phyloP scores from a whole-genome alignment of 1,284 basidiomycete genomes.

The Stereum hirsutum region DNA sequence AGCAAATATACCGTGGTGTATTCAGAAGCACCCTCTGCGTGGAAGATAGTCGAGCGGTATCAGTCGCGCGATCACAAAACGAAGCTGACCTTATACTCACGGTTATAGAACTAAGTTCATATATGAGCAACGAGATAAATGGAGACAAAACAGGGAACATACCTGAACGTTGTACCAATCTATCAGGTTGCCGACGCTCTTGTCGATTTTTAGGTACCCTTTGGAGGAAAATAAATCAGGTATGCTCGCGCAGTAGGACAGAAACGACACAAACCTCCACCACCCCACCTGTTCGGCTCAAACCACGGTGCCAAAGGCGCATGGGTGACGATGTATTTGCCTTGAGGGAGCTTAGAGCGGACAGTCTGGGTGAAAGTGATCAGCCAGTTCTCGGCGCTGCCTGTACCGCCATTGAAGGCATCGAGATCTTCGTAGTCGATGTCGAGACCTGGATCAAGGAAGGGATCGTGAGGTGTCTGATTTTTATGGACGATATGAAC shows the following conservation, averaged over 20 bases:
- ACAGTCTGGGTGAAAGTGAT: constrained; percentile 31
- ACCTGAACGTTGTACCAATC: constrained; percentile 41
- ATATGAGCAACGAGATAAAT: no score
- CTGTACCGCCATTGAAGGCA: constrained; percentile 30
- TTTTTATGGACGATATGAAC: no score
- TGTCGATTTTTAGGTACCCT: constrained; percentile 50
- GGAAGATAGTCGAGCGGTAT: constrained; percentile 1
- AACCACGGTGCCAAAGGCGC: constrained; percentile 33
- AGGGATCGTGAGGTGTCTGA: no score
- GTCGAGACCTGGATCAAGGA: no score
- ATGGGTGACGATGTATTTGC: constrained; percentile 26
- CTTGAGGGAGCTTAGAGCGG: constrained; percentile 22
- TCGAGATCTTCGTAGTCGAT: constrained; percentile 48
- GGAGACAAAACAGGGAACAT: constrained; percentile 2
- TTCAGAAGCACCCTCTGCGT: constrained; percentile 39
- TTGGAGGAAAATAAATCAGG: no score
- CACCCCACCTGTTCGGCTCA: constrained; percentile 35
- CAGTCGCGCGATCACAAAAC: neutral
- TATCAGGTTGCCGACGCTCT: constrained; percentile 38
- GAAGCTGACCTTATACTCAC: constrained; percentile 28
- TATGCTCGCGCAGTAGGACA: no score
- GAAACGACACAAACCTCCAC: no score
- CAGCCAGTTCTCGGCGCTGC: constrained; percentile 31
- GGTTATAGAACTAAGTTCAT: constrained; percentile 64
- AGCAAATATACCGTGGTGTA: no score